A percentile compares a stretch with the other conserved stretches of the same genome.
Evolutionary conservation across 305 asterid species (phyloP).

Genomic region (Solanum chacoense): DNA sequence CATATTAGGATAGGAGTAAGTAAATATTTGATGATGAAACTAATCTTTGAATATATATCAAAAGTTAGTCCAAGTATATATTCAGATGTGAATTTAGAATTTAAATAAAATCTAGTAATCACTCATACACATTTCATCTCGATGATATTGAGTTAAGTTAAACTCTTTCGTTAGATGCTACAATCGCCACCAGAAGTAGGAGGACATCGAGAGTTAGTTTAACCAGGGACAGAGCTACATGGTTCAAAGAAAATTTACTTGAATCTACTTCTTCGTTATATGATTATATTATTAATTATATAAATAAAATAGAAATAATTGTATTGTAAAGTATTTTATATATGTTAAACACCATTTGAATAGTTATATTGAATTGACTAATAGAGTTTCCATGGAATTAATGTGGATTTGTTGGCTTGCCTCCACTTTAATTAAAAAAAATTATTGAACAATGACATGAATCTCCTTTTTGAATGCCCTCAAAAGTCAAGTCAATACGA

Average conservation of each 20-base stretch:
- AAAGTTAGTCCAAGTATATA: not conserved
- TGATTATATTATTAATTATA: not conserved
- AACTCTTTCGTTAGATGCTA: not conserved
- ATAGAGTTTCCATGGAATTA: not conserved
- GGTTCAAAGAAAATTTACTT: not conserved
- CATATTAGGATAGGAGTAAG: not conserved
- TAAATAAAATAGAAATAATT: not conserved
- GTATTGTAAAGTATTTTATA: not conserved
- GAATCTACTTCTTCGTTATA: not conserved
- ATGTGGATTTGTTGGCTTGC: conserved; percentile 4
- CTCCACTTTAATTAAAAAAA: not conserved
- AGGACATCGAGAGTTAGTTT: not conserved
- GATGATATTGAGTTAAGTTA: not conserved
- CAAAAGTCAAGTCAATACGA: not conserved
- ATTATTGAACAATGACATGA: not conserved
- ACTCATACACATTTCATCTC: not conserved
- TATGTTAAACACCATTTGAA: not conserved
- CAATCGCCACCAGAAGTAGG: not conserved
- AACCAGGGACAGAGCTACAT: not conserved
- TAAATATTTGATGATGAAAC: not conserved
- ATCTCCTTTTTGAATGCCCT: not conserved
- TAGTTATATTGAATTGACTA: not conserved
- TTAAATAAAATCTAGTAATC: not conserved
- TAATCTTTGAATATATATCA: not conserved
- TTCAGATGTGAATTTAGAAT: not conserved